phyloP scores from a whole-genome alignment of 1,139 yeast genomes.

The Taiozyma sp. region DNA sequence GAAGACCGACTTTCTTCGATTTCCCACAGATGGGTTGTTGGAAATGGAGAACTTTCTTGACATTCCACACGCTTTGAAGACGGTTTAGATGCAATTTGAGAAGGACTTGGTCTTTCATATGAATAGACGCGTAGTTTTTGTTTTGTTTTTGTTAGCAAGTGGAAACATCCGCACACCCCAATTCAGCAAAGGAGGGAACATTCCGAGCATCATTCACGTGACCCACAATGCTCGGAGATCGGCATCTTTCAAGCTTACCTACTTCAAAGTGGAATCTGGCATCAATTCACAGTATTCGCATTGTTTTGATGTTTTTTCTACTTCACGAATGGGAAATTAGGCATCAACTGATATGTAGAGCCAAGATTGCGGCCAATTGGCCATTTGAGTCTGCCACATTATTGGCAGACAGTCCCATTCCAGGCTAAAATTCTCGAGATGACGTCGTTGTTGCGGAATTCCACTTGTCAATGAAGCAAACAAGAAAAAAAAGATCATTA shows the following conservation, averaged over 20 bases:
- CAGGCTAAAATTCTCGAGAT: not conserved
- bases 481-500: not conserved
- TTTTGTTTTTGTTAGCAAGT: not conserved
- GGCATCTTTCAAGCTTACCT: not conserved
- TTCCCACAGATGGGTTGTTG: constrained; percentile 7
- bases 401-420: not conserved
- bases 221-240: not conserved
- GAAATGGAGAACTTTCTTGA: constrained; percentile 10
- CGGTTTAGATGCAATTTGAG: not conserved
- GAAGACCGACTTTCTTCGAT: constrained; percentile 23
- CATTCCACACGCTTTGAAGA: constrained; percentile 4
- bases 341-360: too few species aligned
- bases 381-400: too few species aligned
- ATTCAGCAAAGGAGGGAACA: not conserved
- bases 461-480: not conserved
- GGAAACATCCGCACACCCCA: not conserved
- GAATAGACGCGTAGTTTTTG: not conserved
- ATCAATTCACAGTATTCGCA: too few species aligned
- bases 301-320: too few species aligned
- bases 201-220: not conserved
- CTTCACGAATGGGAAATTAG: too few species aligned
- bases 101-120: not conserved
- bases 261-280: too few species aligned
- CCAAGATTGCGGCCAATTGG: too few species aligned
- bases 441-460: not conserved